Percentiles rank a stretch among this genome's conserved stretches.
Conservation (phyloP, 495 filamentous ascomycete genomes). For the Lineolata rhizophorae region DNA sequence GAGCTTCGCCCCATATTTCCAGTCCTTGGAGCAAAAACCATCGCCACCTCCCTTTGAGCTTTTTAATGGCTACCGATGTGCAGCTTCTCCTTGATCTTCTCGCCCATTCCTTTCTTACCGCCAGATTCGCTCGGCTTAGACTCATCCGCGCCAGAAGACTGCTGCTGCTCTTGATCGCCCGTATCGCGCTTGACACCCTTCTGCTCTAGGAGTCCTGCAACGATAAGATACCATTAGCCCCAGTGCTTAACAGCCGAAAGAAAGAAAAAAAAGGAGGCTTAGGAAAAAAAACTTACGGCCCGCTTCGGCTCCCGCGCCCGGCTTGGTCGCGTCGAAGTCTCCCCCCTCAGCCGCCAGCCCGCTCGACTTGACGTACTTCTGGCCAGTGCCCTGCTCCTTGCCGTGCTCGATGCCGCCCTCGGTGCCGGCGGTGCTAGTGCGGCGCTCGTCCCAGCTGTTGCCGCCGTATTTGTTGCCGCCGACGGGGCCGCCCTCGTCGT, state of each 20-base stretch:
- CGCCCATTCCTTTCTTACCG: constrained; percentile 10
- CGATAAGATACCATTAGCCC: constrained; percentile 1
- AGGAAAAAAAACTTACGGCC: constrained; percentile 32
- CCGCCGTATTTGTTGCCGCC: no score
- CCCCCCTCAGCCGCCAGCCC: constrained; percentile 31
- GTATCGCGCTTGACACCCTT: constrained; percentile 12
- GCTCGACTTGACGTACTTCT: constrained; percentile 31
- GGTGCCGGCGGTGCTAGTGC: no score
- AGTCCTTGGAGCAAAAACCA: no score
- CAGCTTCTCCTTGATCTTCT: constrained; percentile 19
- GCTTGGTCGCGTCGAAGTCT: constrained; percentile 34
- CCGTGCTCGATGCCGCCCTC: constrained; percentile 30
- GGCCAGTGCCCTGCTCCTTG: constrained; percentile 25
- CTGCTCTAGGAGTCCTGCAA: constrained; percentile 14
- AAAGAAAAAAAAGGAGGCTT: not conserved
- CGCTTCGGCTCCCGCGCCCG: constrained; percentile 41
- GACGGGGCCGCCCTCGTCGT: no score
- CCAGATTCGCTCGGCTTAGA: constrained; percentile 2
- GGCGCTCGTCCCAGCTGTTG: no score
- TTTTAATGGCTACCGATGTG: constrained; percentile 15
- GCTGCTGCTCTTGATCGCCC: constrained; percentile 1
- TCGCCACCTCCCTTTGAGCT: no score
- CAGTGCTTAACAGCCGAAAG: constrained; percentile 1
- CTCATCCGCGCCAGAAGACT: not conserved
- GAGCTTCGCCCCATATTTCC: no score